Evolutionary conservation across 768 basidiomycete genomes (phyloP).

Genomic region (Rhodosporidiobolus odoratus): DNA sequence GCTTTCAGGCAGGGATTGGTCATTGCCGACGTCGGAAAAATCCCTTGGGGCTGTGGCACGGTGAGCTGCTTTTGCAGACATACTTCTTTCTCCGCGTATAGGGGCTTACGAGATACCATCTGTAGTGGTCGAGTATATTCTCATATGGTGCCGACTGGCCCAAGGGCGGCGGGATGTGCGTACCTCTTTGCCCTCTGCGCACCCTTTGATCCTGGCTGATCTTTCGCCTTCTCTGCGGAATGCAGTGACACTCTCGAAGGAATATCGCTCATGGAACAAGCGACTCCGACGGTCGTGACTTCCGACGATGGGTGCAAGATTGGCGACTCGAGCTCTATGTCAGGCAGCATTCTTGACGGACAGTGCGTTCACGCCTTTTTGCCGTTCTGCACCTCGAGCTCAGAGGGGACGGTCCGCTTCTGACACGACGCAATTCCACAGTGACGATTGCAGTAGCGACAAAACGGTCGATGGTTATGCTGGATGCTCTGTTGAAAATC

Average conservation of each 20-base stretch:
- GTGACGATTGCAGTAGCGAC: neutral
- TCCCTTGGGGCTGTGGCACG: neutral
- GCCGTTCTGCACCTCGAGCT: neutral
- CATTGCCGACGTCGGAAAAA: neutral
- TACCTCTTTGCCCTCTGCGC: neutral
- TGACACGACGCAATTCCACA: neutral
- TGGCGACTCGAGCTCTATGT: neutral
- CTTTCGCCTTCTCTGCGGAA: neutral
- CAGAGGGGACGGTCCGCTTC: too few relatives aligned
- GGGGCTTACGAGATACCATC: neutral
- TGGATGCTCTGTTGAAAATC: neutral
- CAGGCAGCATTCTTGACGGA: neutral
- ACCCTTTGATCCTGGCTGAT: neutral
- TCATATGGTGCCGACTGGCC: neutral
- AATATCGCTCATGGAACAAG: neutral
- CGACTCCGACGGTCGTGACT: neutral
- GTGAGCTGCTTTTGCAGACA: neutral
- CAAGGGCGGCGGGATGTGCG: neutral
- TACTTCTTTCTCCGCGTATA: neutral
- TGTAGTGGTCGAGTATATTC: neutral
- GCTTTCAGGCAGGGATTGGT: neutral
- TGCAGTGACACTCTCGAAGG: neutral
- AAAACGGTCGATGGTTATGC: neutral
- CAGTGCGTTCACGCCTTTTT: neutral
- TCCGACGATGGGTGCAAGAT: neutral